Evolutionary conservation across 1,284 basidiomycete genomes (phyloP), one percentile per base, ranked within the genome.

Genomic region (Sanghuangporus baumii): DNA sequence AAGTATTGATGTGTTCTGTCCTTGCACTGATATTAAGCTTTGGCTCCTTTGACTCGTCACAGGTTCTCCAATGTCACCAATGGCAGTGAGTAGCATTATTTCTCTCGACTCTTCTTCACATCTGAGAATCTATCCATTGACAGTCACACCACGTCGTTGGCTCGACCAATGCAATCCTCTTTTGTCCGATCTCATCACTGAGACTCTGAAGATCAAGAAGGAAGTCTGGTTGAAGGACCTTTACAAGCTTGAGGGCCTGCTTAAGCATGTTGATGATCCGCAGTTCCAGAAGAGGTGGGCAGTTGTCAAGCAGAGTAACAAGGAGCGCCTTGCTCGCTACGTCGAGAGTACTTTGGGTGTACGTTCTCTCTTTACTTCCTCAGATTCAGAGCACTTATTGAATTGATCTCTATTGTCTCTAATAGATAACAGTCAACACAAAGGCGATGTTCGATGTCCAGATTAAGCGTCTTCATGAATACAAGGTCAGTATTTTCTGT

Each of bases 371-470:
- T 38, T 11, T 38, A 3, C 4, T 12, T 38, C 43, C 23, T 23
- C 43, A 9, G 20, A 7, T 18, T 11, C 43, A n/a, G 43, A 46
- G 1, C 5, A n/a, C 43, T n/a, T 20, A 16, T 46, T 18, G 20
- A 38, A n/a, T 41, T 26, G 34, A 0, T 38, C 16, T 34, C 3
- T n/a, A n/a, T n/a, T n/a, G 1, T 38, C 16, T 34, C 3, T 7
- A 41, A 20, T 54, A 62, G 66, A 80, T 88, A 65, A 83, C 74
- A 36, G 79, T 96, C 64, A 87, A 91, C 69, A 88, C 91, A 36
- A 78, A 87, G 59, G 93, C 91, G 26, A 83, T 96, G 81, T 96
- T 95, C 71, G 93, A 95, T 71, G 89, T 95, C 16, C 94, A 96
- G 75, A 91, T 94, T 71, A 96, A 96, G 86, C 85, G 91, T 69